Evolutionary conservation across 768 basidiomycete species (phyloP), one percentile per base, ranked within the genome.

Genomic region (Suillus sp.): DNA sequence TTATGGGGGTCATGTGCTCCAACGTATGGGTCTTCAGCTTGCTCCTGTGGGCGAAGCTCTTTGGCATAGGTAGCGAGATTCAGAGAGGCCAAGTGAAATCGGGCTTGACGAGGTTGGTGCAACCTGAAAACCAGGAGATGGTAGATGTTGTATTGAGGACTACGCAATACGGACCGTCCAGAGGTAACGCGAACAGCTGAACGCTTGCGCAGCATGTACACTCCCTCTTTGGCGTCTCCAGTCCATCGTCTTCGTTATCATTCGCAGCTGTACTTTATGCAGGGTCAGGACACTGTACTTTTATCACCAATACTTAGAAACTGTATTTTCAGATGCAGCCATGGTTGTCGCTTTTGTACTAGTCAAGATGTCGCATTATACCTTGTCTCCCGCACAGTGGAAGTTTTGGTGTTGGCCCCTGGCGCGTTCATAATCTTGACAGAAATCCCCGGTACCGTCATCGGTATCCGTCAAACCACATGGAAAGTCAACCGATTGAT

Each of bases 1-100:
- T 66, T 14, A 64, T 70, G 22, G 68, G 69, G 43, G 68, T 68
- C 27, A 22, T 57, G 2, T 65, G 58, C n/a, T 62, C 57, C 5
- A 35, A 22, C 16, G 2, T 22, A 4, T 62, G 54, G 34, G 22
- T 37, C 54, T 27, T 27, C n/a, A 25, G 54, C 35, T 37, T 42
- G 37, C 22, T 60, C 18, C 13, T 62, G 38, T 62, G 22, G 56
- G 32, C 16, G 25, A 57, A 37, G 20, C 61, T 62, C 56, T 62
- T 62, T 13, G 61, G 61, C 11, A 38, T 58, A n/a, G 61, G 57
- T 22, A 62, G 57, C n/a, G 57, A 62, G 2, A 34, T 59, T 13
- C 61, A 62, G 55, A 55, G 61, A 27, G 61, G 61, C 25, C 9
- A 11, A 18, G 18, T 22, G 11, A 56, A 53, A n/a, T 9, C 9